These are phyloP conservation scores for Brettanomyces nanus DNA, from an alignment of 805 yeast species.

Conservation along the genomic window DNA sequence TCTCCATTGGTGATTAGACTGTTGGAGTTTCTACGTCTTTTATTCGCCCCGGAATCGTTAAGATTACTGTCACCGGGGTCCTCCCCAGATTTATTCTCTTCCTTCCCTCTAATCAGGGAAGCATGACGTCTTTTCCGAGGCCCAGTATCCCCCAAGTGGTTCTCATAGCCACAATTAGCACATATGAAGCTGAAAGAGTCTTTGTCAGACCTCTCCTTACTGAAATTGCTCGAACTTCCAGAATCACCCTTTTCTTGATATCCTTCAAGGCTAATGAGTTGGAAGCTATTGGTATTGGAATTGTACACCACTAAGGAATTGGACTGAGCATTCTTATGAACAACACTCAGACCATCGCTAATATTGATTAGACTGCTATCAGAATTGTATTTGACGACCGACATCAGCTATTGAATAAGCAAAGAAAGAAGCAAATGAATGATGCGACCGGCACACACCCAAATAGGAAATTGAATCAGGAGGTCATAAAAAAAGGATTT, in stretches of 20 bases:
- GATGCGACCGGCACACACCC: no score
- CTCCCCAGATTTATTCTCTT: neutral
- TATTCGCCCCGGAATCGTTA: neutral
- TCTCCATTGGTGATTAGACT: neutral
- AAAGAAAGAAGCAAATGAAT: no score
- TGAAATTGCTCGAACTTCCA: neutral
- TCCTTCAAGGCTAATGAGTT: constrained; percentile 17
- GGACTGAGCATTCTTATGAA: constrained; percentile 15
- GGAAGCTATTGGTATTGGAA: constrained; percentile 19
- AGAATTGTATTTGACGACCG: constrained; percentile 12
- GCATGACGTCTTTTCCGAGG: neutral
- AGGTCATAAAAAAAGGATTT: no score
- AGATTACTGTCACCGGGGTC: neutral
- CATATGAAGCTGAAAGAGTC: constrained; percentile 12
- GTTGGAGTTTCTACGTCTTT: no score
- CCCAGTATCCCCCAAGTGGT: neutral
- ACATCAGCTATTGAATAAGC: no score
- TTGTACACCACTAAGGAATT: constrained; percentile 25
- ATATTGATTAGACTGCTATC: neutral
- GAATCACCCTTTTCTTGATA: neutral
- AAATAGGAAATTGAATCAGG: no score
- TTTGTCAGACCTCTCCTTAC: neutral
- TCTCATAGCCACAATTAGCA: constrained; percentile 20
- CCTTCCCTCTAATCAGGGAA: neutral
- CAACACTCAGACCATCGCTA: constrained; percentile 3